A percentile compares a stretch with the other conserved stretches of the same genome.
Conservation (phyloP, 2,329 filamentous ascomycete species). For the Coniochaeta sp. region DNA sequence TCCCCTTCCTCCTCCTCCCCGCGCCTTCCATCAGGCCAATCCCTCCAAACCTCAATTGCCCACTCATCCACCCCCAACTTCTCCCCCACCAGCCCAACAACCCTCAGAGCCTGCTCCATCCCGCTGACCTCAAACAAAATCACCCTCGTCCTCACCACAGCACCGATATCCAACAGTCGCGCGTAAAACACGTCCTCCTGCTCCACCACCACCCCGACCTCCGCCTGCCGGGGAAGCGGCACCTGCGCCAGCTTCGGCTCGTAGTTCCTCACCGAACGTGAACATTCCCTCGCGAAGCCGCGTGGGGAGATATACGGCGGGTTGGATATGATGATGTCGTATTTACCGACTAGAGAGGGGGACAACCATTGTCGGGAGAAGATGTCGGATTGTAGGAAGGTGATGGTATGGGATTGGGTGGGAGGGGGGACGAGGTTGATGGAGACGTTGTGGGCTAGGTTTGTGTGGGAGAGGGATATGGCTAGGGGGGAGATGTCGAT, state of each 20-base stretch:
- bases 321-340: slow-evolving; percentile 74
- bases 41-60: slow-evolving; percentile 63
- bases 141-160: slow-evolving; percentile 39
- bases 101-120: slow-evolving; percentile 57
- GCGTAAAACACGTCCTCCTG: slow-evolving; percentile 59
- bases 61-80: slow-evolving; percentile 12
- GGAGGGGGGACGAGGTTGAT: slow-evolving; percentile 7
- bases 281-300: slow-evolving; percentile 56
- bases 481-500: slow-evolving; percentile 67
- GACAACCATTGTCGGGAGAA: slow-evolving; percentile 11
- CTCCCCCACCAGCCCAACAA: slow-evolving; percentile 36
- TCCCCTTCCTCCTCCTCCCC: slow-evolving; percentile 17
- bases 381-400: slow-evolving; percentile 12
- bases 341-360: slow-evolving; percentile 12
- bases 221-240: slow-evolving; percentile 22
- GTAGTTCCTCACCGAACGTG: slow-evolving; percentile 68
- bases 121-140: slow-evolving; percentile 68
- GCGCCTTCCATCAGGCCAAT: slow-evolving; percentile 45
- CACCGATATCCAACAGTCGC: slow-evolving; percentile 51
- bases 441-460: slow-evolving; percentile 47
- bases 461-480: slow-evolving; percentile 57
- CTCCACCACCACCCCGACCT: too few relatives aligned
- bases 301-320: slow-evolving; percentile 78
- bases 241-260: slow-evolving; percentile 81
- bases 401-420: not conserved